Evolutionary conservation across 352 stramenopile genomes (phyloP).

Genomic region (Halophytophthora batemanensis): DNA sequence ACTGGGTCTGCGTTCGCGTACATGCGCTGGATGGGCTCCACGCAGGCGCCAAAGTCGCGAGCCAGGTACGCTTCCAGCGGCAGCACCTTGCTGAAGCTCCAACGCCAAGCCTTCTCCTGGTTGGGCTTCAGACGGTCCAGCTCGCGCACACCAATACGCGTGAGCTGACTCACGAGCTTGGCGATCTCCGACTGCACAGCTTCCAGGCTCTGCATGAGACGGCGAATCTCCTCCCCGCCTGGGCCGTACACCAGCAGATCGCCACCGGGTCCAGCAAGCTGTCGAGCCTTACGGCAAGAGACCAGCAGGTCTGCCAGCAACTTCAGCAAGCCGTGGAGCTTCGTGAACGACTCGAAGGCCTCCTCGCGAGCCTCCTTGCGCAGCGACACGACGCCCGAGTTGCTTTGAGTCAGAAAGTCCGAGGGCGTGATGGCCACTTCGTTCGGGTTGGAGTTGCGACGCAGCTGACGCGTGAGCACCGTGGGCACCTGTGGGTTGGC

Average conservation of each 20-base stretch:
- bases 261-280: conserved; percentile 72
- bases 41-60: conserved; percentile 79
- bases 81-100: conserved; percentile 84
- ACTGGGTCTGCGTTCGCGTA: conserved; percentile 77
- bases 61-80: conserved; percentile 80
- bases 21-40: conserved; percentile 86
- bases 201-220: conserved; percentile 80
- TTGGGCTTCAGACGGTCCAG: conserved; percentile 85
- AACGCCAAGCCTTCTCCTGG: conserved; percentile 81
- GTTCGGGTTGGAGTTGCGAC: conserved; percentile 38
- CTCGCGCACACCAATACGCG: conserved; percentile 75
- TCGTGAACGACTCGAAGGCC: conserved; percentile 72
- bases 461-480: conserved; percentile 55
- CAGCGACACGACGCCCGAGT: conserved; percentile 70
- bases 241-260: conserved; percentile 84
- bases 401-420: conserved; percentile 68
- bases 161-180: conserved; percentile 75
- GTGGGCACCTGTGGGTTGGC: conserved; percentile 61
- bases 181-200: conserved; percentile 75
- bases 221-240: conserved; percentile 76
- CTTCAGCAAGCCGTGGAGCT: conserved; percentile 77
- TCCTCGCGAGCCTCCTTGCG: conserved; percentile 51
- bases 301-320: conserved; percentile 79
- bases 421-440: conserved; percentile 52
- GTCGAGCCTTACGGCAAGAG: conserved; percentile 77